phyloP scores from a whole-genome alignment of 169 alveolate species.

The Eimeria sp. region DNA sequence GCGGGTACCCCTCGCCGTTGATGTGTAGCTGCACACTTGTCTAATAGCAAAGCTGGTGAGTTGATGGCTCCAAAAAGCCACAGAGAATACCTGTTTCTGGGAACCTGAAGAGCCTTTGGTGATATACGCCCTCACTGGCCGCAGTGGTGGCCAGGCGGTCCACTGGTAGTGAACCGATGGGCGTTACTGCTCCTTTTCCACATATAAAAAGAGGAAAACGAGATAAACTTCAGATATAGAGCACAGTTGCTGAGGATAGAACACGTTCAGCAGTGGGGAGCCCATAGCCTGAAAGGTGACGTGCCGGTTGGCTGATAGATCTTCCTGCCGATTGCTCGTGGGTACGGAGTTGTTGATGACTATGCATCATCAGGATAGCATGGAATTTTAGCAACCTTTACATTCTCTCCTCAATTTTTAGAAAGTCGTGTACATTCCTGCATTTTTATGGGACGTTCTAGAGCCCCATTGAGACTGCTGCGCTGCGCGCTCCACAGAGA shows the following conservation, averaged over 20 bases:
- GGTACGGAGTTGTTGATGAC: not conserved
- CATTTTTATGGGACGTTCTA: not conserved
- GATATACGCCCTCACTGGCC: not conserved
- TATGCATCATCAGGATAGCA: not conserved
- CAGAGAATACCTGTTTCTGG: not conserved
- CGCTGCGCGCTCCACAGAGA: not conserved
- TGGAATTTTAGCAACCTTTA: not conserved
- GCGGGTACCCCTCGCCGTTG: not conserved
- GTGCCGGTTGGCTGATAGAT: slow-evolving; percentile 38
- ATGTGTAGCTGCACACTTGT: not conserved
- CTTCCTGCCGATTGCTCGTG: slow-evolving; percentile 15
- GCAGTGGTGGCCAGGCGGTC: slow-evolving; percentile 34
- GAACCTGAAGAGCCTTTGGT: slow-evolving; percentile 8
- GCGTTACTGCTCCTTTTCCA: not conserved
- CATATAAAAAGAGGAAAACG: not conserved
- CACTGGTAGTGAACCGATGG: not conserved
- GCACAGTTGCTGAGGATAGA: not conserved
- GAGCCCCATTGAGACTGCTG: slow-evolving; percentile 36
- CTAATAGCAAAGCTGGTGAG: not conserved
- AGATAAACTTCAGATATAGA: not conserved
- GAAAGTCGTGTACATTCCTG: not conserved
- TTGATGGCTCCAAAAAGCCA: not conserved
- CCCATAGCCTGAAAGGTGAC: slow-evolving; percentile 17
- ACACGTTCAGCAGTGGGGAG: slow-evolving; percentile 14
- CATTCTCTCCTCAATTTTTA: not conserved